A percentile compares a stretch with the other conserved stretches of the same genome.
Evolutionary conservation across 768 basidiomycete genomes (phyloP).

Genomic region (Leucosporidium yakuticum): DNA sequence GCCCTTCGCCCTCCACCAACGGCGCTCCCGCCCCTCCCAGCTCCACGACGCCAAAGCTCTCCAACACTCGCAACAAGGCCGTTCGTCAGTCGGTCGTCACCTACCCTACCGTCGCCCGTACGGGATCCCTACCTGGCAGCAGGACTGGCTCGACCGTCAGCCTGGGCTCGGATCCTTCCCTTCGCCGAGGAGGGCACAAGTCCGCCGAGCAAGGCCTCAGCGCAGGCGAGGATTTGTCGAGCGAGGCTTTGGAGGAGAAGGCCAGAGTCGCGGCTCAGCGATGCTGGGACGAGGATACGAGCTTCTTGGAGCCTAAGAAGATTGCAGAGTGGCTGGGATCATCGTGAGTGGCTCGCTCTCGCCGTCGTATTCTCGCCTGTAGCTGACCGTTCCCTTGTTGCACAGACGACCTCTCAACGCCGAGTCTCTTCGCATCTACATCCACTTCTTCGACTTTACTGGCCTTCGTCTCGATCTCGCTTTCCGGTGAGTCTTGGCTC

Average conservation of each 20-base stretch:
- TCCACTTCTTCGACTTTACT: conserved; percentile 82
- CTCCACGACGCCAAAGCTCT: not conserved
- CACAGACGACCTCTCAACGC: conserved; percentile 69
- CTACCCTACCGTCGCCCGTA: not conserved
- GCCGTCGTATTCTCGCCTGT: conserved; percentile 3
- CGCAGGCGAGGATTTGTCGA: not conserved
- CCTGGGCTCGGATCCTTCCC: not conserved
- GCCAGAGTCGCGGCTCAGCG: conserved; percentile 68
- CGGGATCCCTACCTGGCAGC: not conserved
- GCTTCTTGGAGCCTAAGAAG: conserved; percentile 77
- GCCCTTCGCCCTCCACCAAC: conserved; percentile 1
- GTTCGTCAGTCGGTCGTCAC: conserved; percentile 10
- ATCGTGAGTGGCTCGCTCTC: conserved; percentile 55
- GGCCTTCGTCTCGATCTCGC: conserved; percentile 62
- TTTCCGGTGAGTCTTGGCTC: not conserved
- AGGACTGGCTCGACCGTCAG: not conserved
- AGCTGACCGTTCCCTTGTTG: conserved; percentile 2
- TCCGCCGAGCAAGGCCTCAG: not conserved
- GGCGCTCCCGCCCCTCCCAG: not conserved
- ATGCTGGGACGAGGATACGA: conserved; percentile 81
- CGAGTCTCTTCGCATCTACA: conserved; percentile 67
- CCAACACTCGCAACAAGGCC: not conserved
- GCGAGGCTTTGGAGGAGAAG: conserved; percentile 41
- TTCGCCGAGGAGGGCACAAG: not conserved
- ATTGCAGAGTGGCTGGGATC: conserved; percentile 96